These are phyloP conservation scores for Xylaria sp. DNA, from an alignment of 2,329 filamentous ascomycete species.

Conservation along the genomic window DNA sequence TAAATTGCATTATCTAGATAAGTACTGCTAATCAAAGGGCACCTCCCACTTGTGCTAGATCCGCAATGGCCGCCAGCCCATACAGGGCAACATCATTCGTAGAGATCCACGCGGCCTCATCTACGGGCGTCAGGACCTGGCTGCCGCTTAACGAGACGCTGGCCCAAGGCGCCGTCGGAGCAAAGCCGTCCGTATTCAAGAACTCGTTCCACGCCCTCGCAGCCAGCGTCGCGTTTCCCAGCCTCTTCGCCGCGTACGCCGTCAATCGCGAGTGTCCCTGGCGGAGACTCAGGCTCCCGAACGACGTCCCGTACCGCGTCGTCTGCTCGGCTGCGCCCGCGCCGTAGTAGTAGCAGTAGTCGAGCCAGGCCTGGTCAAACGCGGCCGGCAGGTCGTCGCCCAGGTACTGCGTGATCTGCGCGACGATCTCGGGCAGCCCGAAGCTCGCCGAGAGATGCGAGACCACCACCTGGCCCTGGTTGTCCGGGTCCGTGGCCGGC, in stretches of 20 bases:
- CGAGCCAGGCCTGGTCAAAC: constrained; percentile 66
- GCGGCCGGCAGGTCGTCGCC: constrained; percentile 57
- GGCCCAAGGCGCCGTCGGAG: constrained; percentile 50
- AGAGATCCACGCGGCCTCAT: constrained; percentile 66
- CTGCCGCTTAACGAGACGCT: constrained; percentile 55
- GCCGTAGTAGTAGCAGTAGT: constrained; percentile 69
- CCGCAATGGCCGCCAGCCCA: constrained; percentile 66
- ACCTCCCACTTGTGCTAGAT: constrained; percentile 56
- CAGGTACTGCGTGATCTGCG: constrained; percentile 63
- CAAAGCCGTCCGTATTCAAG: constrained; percentile 58
- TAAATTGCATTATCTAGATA: neutral
- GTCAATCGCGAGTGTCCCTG: constrained; percentile 69
- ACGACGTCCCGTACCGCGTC: constrained; percentile 62
- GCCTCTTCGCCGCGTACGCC: constrained; percentile 60
- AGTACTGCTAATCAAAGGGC: constrained; percentile 30
- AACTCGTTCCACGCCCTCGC: constrained; percentile 66
- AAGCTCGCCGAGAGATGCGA: constrained; percentile 69
- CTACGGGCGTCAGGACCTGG: constrained; percentile 57
- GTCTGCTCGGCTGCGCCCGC: constrained; percentile 61
- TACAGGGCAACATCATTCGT: constrained; percentile 68
- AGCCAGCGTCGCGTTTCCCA: constrained; percentile 59
- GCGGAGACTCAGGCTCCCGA: constrained; percentile 58
- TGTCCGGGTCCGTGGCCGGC: constrained; percentile 62
- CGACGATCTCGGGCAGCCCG: constrained; percentile 66
- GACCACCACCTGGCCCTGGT: constrained; percentile 61